These are phyloP conservation scores for Pseudogymnoascus pannorum DNA, from an alignment of 2,329 filamentous ascomycete genomes.

Conservation along the genomic window DNA sequence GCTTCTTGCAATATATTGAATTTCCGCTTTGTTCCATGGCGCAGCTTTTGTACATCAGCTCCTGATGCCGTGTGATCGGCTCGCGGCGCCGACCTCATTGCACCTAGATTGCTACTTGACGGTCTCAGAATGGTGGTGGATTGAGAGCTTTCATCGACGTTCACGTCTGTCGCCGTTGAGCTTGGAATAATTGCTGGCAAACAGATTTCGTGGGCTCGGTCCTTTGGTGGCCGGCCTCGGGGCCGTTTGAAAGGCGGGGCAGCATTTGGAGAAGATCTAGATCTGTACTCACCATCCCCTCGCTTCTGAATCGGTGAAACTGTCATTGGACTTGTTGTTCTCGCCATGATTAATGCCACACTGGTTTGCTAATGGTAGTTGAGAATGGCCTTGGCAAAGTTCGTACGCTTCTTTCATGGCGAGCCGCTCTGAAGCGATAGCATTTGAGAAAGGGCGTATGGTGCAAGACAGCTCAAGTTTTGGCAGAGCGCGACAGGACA, in stretches of 20 bases:
- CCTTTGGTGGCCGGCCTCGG: not conserved
- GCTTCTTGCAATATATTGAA: not conserved
- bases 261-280: not conserved
- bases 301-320: not conserved
- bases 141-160: not conserved
- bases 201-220: not conserved
- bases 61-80: not conserved
- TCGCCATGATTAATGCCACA: not conserved
- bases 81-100: not conserved
- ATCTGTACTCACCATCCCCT: not conserved
- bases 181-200: not conserved
- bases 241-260: not conserved
- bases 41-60: not conserved
- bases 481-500: not conserved
- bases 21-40: not conserved
- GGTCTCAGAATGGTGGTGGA: not conserved
- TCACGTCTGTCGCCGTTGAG: not conserved
- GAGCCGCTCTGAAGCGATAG: not conserved
- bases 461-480: not conserved
- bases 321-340: not conserved
- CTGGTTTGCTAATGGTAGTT: not conserved
- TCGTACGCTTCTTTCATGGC: not conserved
- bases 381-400: not conserved
- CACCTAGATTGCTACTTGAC: not conserved
- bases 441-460: not conserved